A percentile compares a stretch with the other conserved stretches of the same genome.
Conservation (phyloP, 352 stramenopile species). For the Phytophthora quininea region DNA sequence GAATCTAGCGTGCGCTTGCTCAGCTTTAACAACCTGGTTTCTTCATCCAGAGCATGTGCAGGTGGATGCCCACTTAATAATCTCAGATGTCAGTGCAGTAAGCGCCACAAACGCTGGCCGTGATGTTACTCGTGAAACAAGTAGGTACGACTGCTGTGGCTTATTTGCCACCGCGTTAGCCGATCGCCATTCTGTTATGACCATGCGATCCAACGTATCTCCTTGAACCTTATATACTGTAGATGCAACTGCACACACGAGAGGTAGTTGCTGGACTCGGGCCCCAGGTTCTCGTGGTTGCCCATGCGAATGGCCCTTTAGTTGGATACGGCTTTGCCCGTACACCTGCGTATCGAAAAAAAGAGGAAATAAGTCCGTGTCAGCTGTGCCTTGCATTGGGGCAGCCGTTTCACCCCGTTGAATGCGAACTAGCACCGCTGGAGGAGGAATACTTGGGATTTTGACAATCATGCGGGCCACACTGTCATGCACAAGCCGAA, state of each 20-base stretch:
- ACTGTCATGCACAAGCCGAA: slow-evolving; percentile 9
- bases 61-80: slow-evolving; percentile 8
- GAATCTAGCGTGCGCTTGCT: not conserved
- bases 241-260: slow-evolving; percentile 15
- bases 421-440: slow-evolving; percentile 1
- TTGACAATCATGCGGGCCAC: slow-evolving; percentile 4
- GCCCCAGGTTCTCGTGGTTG: not conserved
- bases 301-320: not conserved
- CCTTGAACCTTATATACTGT: slow-evolving; percentile 23
- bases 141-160: slow-evolving; percentile 14
- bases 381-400: not conserved
- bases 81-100: not conserved
- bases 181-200: slow-evolving; percentile 8
- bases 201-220: slow-evolving; percentile 16
- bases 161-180: slow-evolving; percentile 6
- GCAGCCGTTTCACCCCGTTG: not conserved
- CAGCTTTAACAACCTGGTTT: not conserved
- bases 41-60: slow-evolving; percentile 4
- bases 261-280: slow-evolving; percentile 16
- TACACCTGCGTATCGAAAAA: slow-evolving; percentile 11
- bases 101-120: slow-evolving; percentile 1
- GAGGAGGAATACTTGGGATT: not conserved
- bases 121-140: slow-evolving; percentile 13
- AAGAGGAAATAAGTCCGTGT: slow-evolving; percentile 11
- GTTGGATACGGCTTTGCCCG: not conserved